phyloP scores from a whole-genome alignment of 805 yeast species.

The Ogataea haglerorum region DNA sequence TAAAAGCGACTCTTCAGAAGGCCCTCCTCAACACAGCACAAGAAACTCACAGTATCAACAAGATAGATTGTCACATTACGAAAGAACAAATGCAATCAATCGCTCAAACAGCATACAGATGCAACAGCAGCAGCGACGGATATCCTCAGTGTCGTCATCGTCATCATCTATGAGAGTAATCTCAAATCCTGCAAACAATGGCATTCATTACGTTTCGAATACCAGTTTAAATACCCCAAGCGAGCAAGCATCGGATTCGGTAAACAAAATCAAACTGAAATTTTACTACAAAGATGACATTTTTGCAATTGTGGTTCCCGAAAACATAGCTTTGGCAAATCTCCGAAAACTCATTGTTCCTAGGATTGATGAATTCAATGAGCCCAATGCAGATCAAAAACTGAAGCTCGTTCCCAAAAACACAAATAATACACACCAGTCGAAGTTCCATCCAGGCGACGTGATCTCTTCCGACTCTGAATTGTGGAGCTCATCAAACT shows the following conservation, averaged over 20 bases:
- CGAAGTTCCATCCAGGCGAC: constrained; percentile 18
- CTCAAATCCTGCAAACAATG: constrained; percentile 5
- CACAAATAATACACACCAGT: constrained; percentile 22
- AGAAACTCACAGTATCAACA: constrained; percentile 43
- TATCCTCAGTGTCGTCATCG: constrained; percentile 22
- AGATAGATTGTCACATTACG: constrained; percentile 51
- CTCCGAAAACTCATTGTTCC: constrained; percentile 29
- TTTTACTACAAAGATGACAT: constrained; percentile 79
- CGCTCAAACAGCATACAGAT: constrained; percentile 25
- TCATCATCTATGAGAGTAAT: constrained; percentile 19
- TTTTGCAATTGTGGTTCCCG: constrained; percentile 53
- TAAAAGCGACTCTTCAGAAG: constrained; percentile 14
- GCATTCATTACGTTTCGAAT: constrained; percentile 1
- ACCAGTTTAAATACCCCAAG: constrained; percentile 1
- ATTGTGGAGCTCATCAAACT: constrained; percentile 26
- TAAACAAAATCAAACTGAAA: constrained; percentile 56
- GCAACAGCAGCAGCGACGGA: constrained; percentile 17
- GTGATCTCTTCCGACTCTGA: constrained; percentile 22
- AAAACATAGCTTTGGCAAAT: constrained; percentile 21
- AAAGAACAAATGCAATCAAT: constrained; percentile 25
- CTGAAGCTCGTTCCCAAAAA: constrained; percentile 31
- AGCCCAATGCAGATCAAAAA: constrained; percentile 20
- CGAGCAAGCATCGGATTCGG: constrained; percentile 8
- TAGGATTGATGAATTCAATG: constrained; percentile 31
- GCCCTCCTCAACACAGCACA: constrained; percentile 17